Percentiles rank a stretch among this genome's conserved stretches.
phyloP scores from a whole-genome alignment of 2,329 filamentous ascomycete genomes.

The Fusarium longipes region DNA sequence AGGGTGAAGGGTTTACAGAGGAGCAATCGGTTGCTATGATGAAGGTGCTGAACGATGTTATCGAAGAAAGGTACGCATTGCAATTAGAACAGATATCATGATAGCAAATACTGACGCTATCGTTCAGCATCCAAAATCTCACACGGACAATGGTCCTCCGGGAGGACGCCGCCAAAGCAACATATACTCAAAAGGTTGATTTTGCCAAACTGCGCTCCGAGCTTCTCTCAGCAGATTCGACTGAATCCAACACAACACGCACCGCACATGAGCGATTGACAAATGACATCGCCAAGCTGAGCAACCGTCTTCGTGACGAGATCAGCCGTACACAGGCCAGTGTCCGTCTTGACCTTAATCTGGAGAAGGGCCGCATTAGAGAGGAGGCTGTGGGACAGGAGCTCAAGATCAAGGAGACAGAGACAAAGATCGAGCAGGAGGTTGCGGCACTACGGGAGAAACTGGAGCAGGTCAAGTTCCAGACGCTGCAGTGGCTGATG shows the following conservation, averaged over 20 bases:
- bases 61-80: slow-evolving; percentile 80
- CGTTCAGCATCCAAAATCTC: slow-evolving; percentile 86
- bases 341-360: slow-evolving; percentile 89
- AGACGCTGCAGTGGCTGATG: slow-evolving; percentile 98
- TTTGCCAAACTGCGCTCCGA: slow-evolving; percentile 97
- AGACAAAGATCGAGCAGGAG: slow-evolving; percentile 98
- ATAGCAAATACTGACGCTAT: not conserved
- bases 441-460: slow-evolving; percentile 90
- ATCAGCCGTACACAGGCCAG: slow-evolving; percentile 94
- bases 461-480: slow-evolving; percentile 97
- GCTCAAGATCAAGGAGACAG: slow-evolving; percentile 98
- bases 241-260: slow-evolving; percentile 88
- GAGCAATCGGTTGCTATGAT: slow-evolving; percentile 98
- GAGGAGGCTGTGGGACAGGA: slow-evolving; percentile 98
- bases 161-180: slow-evolving; percentile 87
- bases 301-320: slow-evolving; percentile 89
- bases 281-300: slow-evolving; percentile 95
- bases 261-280: slow-evolving; percentile 91
- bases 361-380: slow-evolving; percentile 95
- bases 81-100: not conserved
- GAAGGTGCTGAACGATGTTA: slow-evolving; percentile 95
- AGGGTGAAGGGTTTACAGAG: slow-evolving; percentile 93
- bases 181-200: slow-evolving; percentile 91
- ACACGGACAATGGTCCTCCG: slow-evolving; percentile 97
- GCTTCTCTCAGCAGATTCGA: slow-evolving; percentile 89